Conservation (phyloP, 441 rosid species). For the Croton laevigatus region DNA sequence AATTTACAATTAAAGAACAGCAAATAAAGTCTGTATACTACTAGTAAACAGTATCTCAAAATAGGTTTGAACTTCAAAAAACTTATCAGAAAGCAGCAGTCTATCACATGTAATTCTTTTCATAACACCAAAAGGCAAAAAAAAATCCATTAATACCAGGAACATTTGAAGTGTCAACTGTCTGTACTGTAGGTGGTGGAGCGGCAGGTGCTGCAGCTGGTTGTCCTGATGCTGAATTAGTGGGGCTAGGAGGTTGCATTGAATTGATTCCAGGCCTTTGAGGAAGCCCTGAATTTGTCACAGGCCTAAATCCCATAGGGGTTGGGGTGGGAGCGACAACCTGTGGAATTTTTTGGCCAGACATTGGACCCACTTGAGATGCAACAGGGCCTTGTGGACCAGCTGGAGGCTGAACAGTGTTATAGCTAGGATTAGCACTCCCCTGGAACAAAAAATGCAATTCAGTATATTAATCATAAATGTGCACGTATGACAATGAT, state of each 20-base stretch:
- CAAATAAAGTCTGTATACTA: neutral
- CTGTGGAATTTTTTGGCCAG: constrained; percentile 59
- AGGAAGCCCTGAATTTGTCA: constrained; percentile 46
- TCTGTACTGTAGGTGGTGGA: constrained; percentile 90
- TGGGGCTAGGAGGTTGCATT: constrained; percentile 76
- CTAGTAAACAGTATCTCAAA: neutral
- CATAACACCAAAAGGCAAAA: neutral
- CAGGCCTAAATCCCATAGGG: constrained; percentile 71
- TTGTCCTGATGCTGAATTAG: constrained; percentile 52
- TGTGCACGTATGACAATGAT: constrained; percentile 17
- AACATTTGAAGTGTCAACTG: constrained; percentile 82
- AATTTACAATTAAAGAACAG: neutral
- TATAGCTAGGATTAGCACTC: constrained; percentile 46
- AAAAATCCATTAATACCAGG: constrained; percentile 53
- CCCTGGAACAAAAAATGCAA: constrained; percentile 47
- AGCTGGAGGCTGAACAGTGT: constrained; percentile 51
- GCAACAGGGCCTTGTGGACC: constrained; percentile 51
- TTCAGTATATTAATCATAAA: constrained; percentile 16
- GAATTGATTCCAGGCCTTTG: constrained; percentile 68
- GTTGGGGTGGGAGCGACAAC: constrained; percentile 51
- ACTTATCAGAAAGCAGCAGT: neutral
- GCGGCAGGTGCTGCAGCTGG: constrained; percentile 61
- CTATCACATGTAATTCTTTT: neutral
- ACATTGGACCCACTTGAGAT: constrained; percentile 51
- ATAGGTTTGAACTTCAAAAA: neutral